phyloP scores from a whole-genome alignment of 345 rosid species.

The Isatis tinctoria region DNA sequence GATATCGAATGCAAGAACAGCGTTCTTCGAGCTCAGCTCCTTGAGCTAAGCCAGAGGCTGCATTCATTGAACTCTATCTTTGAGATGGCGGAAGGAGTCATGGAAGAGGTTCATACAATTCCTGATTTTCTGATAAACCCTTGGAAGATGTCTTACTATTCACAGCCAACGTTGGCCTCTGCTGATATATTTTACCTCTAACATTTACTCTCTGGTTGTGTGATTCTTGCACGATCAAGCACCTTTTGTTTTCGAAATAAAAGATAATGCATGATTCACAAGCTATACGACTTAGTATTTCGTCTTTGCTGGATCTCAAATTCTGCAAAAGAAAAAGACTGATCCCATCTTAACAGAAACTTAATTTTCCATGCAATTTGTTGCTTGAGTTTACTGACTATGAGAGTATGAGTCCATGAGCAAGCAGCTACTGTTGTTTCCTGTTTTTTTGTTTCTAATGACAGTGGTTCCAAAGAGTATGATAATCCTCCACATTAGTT shows the following conservation, averaged over 20 bases:
- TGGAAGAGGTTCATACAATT: background rate
- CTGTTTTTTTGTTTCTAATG: no score
- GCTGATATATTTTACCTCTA: background rate
- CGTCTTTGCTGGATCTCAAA: no score
- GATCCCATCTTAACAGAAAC: background rate
- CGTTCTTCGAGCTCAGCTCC: background rate
- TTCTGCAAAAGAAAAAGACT: no score
- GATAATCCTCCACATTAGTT: background rate
- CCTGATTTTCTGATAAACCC: background rate
- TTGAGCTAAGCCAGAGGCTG: background rate
- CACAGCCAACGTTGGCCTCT: background rate
- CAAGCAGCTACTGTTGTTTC: background rate
- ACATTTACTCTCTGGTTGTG: background rate
- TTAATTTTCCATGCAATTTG: background rate
- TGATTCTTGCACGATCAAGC: background rate
- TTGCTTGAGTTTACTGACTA: background rate
- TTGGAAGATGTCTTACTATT: background rate
- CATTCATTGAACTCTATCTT: background rate
- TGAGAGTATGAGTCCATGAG: no score
- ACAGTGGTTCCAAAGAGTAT: background rate
- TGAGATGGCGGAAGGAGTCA: no score
- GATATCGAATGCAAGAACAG: background rate
- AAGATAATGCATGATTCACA: no score
- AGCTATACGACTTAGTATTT: no score
- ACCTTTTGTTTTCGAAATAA: background rate